Evolutionary conservation across 192 early-diverging fungal genomes (phyloP).

Genomic region (Geosiphon pyriformis): DNA sequence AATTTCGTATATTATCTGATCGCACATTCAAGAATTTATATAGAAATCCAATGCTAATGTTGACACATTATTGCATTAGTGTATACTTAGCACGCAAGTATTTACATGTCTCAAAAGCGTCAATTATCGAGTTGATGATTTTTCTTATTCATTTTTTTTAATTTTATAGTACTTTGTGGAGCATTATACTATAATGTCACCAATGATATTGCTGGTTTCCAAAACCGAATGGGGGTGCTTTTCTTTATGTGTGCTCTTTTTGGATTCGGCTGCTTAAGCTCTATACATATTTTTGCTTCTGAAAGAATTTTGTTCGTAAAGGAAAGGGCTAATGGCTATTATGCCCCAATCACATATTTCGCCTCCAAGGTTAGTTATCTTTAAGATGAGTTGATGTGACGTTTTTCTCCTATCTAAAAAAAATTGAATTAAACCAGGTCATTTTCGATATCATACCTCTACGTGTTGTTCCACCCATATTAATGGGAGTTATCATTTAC

Average conservation of each 20-base stretch:
- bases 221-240: slow-evolving; percentile 67
- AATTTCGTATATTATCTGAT: slow-evolving; percentile 68
- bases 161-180: slow-evolving; percentile 42
- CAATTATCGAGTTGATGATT: background rate
- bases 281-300: slow-evolving; percentile 54
- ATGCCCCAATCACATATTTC: slow-evolving; percentile 58
- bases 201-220: slow-evolving; percentile 62
- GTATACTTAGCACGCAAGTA: slow-evolving; percentile 56
- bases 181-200: slow-evolving; percentile 57
- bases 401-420: background rate
- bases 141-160: background rate
- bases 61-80: slow-evolving; percentile 65
- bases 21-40: slow-evolving; percentile 79
- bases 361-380: slow-evolving; percentile 39
- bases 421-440: slow-evolving; percentile 28
- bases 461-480: slow-evolving; percentile 70
- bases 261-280: slow-evolving; percentile 63
- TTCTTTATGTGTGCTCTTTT: slow-evolving; percentile 71
- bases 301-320: slow-evolving; percentile 62
- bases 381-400: background rate
- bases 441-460: slow-evolving; percentile 72
- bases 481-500: slow-evolving; percentile 74
- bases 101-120: too few relatives aligned
- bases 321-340: slow-evolving; percentile 68
- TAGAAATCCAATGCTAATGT: slow-evolving; percentile 72